These are phyloP conservation scores for Jatropha podagrica DNA, from an alignment of 441 rosid genomes.

Conservation along the genomic window DNA sequence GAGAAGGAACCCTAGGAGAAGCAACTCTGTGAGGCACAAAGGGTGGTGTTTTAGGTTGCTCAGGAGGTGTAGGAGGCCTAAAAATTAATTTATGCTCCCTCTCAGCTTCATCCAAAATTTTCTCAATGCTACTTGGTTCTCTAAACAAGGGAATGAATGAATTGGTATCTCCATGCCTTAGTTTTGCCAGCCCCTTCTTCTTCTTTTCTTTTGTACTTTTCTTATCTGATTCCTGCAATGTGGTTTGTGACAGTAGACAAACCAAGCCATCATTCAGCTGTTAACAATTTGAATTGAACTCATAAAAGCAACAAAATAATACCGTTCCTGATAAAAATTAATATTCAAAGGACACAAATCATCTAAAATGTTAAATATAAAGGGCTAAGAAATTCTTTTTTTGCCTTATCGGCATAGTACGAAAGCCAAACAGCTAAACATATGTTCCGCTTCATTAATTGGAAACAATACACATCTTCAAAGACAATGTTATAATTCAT, in stretches of 20 bases:
- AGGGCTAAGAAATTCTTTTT: not conserved
- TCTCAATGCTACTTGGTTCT: conserved; percentile 92
- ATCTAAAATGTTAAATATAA: conserved; percentile 4
- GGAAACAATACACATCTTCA: not conserved
- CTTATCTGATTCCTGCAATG: conserved; percentile 67
- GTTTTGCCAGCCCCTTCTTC: conserved; percentile 68
- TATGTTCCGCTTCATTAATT: not conserved
- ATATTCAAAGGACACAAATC: not conserved
- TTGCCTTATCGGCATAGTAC: not conserved
- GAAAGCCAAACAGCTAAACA: not conserved
- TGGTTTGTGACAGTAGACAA: conserved; percentile 14
- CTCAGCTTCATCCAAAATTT: conserved; percentile 92
- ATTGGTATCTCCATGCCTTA: conserved; percentile 64
- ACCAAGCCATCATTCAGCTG: not conserved
- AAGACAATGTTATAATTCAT: not conserved
- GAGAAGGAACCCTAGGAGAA: conserved; percentile 60
- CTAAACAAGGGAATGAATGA: conserved; percentile 86
- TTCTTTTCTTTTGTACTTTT: conserved; percentile 61
- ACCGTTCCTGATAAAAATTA: not conserved
- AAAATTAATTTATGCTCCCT: conserved; percentile 73
- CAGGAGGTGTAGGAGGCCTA: conserved; percentile 72
- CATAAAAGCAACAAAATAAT: not conserved
- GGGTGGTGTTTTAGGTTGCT: conserved; percentile 52
- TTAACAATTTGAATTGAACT: not conserved
- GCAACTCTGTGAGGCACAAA: conserved; percentile 47